Conservation (phyloP, 1,284 basidiomycete species). For the Cystobasidium pallidum region DNA sequence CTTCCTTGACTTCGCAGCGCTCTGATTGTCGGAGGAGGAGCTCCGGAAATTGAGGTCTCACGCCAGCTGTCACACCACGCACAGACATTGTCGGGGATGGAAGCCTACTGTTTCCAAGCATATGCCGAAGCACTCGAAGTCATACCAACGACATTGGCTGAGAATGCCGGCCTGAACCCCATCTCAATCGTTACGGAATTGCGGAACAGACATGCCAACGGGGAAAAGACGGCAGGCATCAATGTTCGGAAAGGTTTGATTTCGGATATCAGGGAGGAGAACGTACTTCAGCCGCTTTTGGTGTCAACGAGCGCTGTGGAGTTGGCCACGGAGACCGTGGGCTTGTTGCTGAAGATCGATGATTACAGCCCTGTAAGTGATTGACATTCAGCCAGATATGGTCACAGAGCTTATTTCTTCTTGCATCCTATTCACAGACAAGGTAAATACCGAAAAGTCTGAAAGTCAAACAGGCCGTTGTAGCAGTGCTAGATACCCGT, state of each 20-base stretch:
- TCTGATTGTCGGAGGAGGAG: conserved; percentile 93
- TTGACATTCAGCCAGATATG: too few species aligned
- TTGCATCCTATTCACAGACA: conserved; percentile 2
- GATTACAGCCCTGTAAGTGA: conserved; percentile 67
- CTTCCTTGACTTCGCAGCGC: conserved; percentile 63
- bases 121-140: conserved; percentile 98
- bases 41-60: conserved; percentile 98
- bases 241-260: conserved; percentile 79
- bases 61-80: conserved; percentile 87
- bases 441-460: neutral
- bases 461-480: neutral
- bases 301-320: conserved; percentile 96
- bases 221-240: conserved; percentile 94
- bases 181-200: conserved; percentile 98
- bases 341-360: conserved; percentile 92
- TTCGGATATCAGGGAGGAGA: conserved; percentile 68
- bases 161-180: conserved; percentile 97
- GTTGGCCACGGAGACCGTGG: conserved; percentile 96
- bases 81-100: conserved; percentile 95
- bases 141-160: conserved; percentile 95
- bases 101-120: conserved; percentile 98
- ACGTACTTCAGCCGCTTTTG: conserved; percentile 93
- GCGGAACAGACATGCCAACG: conserved; percentile 92
- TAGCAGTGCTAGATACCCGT: neutral
- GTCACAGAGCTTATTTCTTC: too few species aligned